Base-by-base conservation (phyloP, 2,329 filamentous ascomycete genomes). In the Periconia sp. region DNA sequence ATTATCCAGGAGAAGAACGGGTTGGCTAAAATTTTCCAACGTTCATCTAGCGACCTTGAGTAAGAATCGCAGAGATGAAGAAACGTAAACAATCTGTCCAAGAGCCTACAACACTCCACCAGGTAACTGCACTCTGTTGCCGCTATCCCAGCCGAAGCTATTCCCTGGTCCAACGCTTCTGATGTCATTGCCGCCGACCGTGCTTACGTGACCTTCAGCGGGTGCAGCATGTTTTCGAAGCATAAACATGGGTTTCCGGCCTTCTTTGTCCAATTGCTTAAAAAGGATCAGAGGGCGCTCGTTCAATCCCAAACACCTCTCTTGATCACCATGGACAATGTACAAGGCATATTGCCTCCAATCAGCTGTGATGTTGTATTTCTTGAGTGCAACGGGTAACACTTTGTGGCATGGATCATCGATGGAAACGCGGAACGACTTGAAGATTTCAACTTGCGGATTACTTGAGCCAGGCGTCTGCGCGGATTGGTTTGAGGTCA, bases 161-260 rank as follows among this genome's bases (percentile, higher is more conserved):
- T 55, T 47, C 43, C 43, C 43, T 15, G 43, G 23, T 14, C 58
- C 56, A 13, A 59, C 64, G 45, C 48, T 62, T 44, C 60, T 52
- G 19, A 68, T 60, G 37, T 70, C 69, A 41, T 72, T 74, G 20
- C 70, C 70, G 20, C 68, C 70, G 13, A 75, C 71, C 6, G 73
- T 75, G 47, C 72, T 74, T 7, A 71, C 69, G 56, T 77, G 76
- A 17, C 77, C 77, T 58, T 81, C 79, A 33, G 74, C 68, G 3
- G 79, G 75, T 50, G 82, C 81, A n/a, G 84, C 82, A 61, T 87
- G 81, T 61, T 83, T 83, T 50, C 94, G 81, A 52, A 99, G 79
- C 94, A 99, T 99, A 70, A 99, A 99, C 94, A 97, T 97, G 19
- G 94, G 94, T 73, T 97, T 99, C 76, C 95, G 89, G 45, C 94